phyloP scores from a whole-genome alignment of 495 filamentous ascomycete species.

The Trichoderma reesei region DNA sequence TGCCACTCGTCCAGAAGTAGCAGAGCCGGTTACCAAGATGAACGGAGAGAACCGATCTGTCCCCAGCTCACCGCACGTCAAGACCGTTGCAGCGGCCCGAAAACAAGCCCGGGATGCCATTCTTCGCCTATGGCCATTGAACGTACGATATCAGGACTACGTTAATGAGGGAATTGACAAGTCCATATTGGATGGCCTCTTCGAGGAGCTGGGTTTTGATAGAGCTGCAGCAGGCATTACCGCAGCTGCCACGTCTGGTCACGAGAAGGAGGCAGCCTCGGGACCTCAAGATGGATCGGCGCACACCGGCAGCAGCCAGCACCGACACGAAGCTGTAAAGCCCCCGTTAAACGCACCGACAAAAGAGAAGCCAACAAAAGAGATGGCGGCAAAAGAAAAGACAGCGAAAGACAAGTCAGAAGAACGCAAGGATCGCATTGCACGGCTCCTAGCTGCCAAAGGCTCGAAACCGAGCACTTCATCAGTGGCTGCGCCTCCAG shows the following conservation, averaged over 20 bases:
- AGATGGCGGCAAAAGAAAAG: no score
- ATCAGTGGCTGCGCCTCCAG: conserved; percentile 17
- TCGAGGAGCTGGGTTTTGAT: conserved; percentile 53
- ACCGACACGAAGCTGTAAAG: background rate
- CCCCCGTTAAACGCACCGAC: background rate
- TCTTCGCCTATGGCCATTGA: conserved; percentile 50
- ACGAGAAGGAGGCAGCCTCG: conserved; percentile 5
- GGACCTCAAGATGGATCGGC: background rate
- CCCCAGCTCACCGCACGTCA: conserved; percentile 10
- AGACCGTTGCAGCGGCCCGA: conserved; percentile 41
- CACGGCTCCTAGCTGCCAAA: conserved; percentile 57
- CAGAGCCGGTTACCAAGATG: background rate
- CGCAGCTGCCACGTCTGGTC: background rate
- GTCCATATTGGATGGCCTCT: conserved; percentile 50
- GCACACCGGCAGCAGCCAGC: conserved; percentile 10
- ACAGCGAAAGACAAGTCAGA: conserved; percentile 32
- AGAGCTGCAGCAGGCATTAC: conserved; percentile 14
- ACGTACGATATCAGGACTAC: conserved; percentile 58
- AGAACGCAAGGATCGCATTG: conserved; percentile 69
- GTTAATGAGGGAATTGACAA: conserved; percentile 64
- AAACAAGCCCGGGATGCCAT: conserved; percentile 63
- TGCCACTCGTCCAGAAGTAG: background rate
- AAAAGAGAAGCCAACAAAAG: conserved; percentile 42
- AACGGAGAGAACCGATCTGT: background rate
- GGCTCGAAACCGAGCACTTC: conserved; percentile 24